Base-by-base conservation (phyloP, 306 rosid species). In the Casuarina cunninghamiana region DNA sequence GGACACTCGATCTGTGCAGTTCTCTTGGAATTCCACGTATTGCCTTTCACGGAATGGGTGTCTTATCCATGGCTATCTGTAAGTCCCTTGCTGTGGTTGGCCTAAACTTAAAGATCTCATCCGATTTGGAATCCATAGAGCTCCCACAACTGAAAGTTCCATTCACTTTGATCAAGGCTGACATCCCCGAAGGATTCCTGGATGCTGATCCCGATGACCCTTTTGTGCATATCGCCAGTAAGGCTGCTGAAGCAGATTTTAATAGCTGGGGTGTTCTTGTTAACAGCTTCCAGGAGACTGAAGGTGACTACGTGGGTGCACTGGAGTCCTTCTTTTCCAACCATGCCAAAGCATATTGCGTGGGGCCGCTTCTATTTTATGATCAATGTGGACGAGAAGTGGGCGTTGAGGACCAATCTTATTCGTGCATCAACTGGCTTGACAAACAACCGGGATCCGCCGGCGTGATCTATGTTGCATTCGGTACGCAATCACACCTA, bases 221-320 rank as follows among this genome's bases (percentile, higher is more conserved):
- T 7, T 4, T 19, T 21, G 2, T 41, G 5, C 37, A 15, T 0
- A 26, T 26, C 32, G 32, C 32, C 32, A 26, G 32, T 26, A 83
- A 81, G 50, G 16, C 48, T 3, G 80, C 10, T 0, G 80, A 74
- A 26, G 76, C 48, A 0, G 82, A 80, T 41, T 1, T 15, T 11
- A 80, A 76, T 21, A 77, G 85, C 37, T 81, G 79, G 82, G 85
- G 85, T 2, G 66, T 69, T 15, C 21, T 81, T 17, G 80, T 53
- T 10, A 84, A 84, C 32, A 84, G 71, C 66, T 81, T 81, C 10
- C 8, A 3, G 10, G 87, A 76, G 15, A 51, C 80, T 1, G 87
- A 84, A 43, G 41, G 44, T 6, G 77, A 57, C 2, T 65, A 66
- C 10, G 60, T 80, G 19, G 61, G 76, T 13, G 53, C 66, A 6